Percentiles rank a stretch among this genome's conserved stretches.
Conservation (phyloP, 768 basidiomycete species). For the Cyathus striatus region DNA sequence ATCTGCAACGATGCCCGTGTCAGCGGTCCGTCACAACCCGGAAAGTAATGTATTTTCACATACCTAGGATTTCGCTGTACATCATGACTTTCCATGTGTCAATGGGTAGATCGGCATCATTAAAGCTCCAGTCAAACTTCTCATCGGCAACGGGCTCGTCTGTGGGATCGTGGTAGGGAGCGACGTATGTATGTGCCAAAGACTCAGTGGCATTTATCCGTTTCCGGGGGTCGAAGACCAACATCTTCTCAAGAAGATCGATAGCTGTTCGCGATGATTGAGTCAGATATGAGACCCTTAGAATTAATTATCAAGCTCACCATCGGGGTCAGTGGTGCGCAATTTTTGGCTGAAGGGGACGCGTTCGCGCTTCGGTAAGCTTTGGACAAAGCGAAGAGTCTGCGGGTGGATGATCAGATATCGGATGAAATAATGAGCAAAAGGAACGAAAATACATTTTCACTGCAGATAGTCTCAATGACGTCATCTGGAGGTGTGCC, state of each 20-base stretch:
- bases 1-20: constrained; percentile 33
- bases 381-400: constrained; percentile 99
- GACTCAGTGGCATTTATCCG: constrained; percentile 91
- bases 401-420: constrained; percentile 23
- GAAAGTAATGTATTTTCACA: constrained; percentile 13
- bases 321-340: constrained; percentile 79
- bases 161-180: constrained; percentile 96
- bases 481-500: constrained; percentile 99
- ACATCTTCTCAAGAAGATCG: constrained; percentile 96
- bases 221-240: constrained; percentile 97
- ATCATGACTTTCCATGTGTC: constrained; percentile 99
- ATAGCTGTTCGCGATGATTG: constrained; percentile 49
- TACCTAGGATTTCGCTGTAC: constrained; percentile 97
- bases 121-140: constrained; percentile 99
- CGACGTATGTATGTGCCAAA: constrained; percentile 90
- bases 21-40: background rate
- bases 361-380: constrained; percentile 91
- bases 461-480: constrained; percentile 96
- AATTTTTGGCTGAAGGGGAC: constrained; percentile 95
- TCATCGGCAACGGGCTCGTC: constrained; percentile 94
- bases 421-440: constrained; percentile 8
- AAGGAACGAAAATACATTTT: constrained; percentile 69
- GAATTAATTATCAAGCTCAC: constrained; percentile 30
- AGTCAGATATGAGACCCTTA: background rate
- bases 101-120: constrained; percentile 96